Conservation (phyloP, 1,284 basidiomycete genomes). For the Cryptococcus jaspeensis region DNA sequence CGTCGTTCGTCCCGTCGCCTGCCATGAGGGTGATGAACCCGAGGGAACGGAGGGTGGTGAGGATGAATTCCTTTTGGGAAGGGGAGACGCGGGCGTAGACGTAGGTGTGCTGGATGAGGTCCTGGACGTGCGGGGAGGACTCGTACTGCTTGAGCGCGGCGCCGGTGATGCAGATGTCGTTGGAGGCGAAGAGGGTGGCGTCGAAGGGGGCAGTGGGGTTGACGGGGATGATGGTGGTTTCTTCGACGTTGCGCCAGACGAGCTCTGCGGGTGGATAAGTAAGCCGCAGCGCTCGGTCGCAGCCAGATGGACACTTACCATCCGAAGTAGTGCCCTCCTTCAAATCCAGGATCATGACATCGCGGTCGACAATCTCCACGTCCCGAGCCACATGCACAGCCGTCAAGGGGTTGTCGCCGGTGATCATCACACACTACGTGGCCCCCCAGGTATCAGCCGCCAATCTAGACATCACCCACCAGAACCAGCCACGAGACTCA, state of each 20-base stretch:
- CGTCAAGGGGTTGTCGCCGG: slow-evolving; percentile 92
- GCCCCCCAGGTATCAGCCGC: background rate
- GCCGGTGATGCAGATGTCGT: slow-evolving; percentile 93
- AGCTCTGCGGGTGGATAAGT: slow-evolving; percentile 58
- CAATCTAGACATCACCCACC: background rate
- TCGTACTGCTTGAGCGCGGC: slow-evolving; percentile 84
- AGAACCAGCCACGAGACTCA: slow-evolving; percentile 56
- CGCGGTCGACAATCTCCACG: slow-evolving; percentile 92
- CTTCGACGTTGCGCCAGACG: slow-evolving; percentile 91
- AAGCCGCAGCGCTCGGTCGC: background rate
- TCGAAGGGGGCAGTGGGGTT: slow-evolving; percentile 76
- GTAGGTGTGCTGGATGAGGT: slow-evolving; percentile 88
- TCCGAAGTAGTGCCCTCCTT: slow-evolving; percentile 72
- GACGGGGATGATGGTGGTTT: slow-evolving; percentile 78
- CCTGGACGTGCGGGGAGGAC: slow-evolving; percentile 60
- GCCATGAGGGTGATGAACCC: slow-evolving; percentile 94
- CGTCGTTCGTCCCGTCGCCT: slow-evolving; percentile 95
- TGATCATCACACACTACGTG: slow-evolving; percentile 89
- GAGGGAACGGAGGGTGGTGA: slow-evolving; percentile 79
- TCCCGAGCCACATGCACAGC: slow-evolving; percentile 90
- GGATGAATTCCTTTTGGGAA: slow-evolving; percentile 86
- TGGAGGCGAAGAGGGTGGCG: slow-evolving; percentile 69
- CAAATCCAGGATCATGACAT: slow-evolving; percentile 84
- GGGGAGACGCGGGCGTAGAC: slow-evolving; percentile 97
- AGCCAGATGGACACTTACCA: slow-evolving; percentile 54